Base-by-base conservation (phyloP, 2,329 filamentous ascomycete species). In the Didymella segeticola region DNA sequence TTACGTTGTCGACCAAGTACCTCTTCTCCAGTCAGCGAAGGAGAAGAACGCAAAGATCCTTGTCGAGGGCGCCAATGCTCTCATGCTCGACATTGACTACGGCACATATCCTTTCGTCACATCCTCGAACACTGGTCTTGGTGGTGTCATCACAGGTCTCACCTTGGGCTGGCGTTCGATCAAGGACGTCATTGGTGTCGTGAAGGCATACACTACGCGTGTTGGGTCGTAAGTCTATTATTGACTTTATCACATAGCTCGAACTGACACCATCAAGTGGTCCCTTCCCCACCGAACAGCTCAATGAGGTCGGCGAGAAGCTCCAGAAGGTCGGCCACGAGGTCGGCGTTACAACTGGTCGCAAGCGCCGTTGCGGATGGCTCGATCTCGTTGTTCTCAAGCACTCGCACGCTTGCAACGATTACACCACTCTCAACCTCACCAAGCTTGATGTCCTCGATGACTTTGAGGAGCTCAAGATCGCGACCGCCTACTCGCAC, bases 371-470 rank as follows among this genome's bases (percentile, higher is more conserved):
- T 50, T 86, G 85, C 62, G 84, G 86, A 43, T 86, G 84, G 85
- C 78, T 88, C 36, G 87, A 90, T 64, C 80, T 90, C 5, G 86
- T 89, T 27, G 82, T 89, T 6, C 74, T 89, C 58, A 87, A 88
- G 71, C 89, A 88, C 78, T 86, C 82, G 9, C 74, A 80, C 56
- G 77, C 80, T 39, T 79, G 89, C 71, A 90, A 90, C 77, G 81
- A 87, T 77, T 90, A 90, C 75, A 86, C 85, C 0, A 74, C 79
- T 37, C 76, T 87, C 64, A 87, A 88, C 75, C 76, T 87, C 51
- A 87, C 85, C 52, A 87, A 87, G 74, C 81, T 90, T 19, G 87
- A 90, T 63, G 82, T 91, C 30, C 80, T 92, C 14, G 89, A 92
- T 70, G 84, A 84, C 26, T 91, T 96, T 71, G 80, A 84, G 9